Evolutionary conservation across 2,329 filamentous ascomycete species (phyloP).

Genomic region (Xylariaceae sp.): DNA sequence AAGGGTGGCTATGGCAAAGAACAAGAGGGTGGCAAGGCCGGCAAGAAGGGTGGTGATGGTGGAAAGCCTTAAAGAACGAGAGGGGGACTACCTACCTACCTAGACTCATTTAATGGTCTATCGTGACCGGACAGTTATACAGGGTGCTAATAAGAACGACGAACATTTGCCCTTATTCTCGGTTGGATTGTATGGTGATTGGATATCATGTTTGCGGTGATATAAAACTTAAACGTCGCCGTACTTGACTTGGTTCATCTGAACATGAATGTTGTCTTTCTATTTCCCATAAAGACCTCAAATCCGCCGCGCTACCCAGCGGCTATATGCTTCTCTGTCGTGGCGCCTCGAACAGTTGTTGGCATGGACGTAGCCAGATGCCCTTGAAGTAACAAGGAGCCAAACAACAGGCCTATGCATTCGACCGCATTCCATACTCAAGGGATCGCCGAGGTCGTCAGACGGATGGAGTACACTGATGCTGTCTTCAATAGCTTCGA

Average conservation of each 20-base stretch:
- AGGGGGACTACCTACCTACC: no score
- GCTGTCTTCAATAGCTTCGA: no score
- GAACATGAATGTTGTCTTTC: background rate
- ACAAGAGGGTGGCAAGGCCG: background rate
- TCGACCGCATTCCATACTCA: no score
- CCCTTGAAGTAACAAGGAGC: no score
- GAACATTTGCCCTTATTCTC: background rate
- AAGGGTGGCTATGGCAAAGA: conserved; percentile 3
- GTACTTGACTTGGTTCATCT: background rate
- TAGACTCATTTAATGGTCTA: background rate
- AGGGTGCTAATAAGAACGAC: background rate
- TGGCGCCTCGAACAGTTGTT: background rate
- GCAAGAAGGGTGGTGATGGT: background rate
- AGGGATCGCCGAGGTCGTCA: no score
- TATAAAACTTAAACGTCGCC: no score
- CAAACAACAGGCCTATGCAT: no score
- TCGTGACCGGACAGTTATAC: background rate
- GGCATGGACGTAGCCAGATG: no score
- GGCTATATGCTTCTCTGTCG: no score
- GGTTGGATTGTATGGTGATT: background rate
- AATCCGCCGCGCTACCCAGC: background rate
- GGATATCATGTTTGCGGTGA: no score
- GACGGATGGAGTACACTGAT: no score
- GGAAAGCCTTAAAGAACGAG: background rate
- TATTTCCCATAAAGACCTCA: background rate